Evolutionary conservation across 2,329 filamentous ascomycete species (phyloP).

Genomic region (Penicillium sp.): DNA sequence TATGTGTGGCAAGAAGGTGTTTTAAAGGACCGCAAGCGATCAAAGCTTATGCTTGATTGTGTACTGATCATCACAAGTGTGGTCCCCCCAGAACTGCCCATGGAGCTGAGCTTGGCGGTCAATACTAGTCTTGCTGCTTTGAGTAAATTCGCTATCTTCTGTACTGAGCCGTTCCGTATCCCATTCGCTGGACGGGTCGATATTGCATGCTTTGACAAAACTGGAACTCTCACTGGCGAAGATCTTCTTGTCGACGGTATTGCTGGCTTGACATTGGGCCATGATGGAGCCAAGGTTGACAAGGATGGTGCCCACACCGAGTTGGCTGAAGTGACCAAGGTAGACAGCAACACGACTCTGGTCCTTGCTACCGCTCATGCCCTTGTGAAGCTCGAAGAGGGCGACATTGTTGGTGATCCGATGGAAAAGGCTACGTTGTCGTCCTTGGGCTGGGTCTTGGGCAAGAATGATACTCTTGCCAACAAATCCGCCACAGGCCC

Average conservation of each 20-base stretch:
- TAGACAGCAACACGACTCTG: conserved; percentile 77
- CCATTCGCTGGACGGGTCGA: conserved; percentile 94
- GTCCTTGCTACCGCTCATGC: conserved; percentile 94
- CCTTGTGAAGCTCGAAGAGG: conserved; percentile 92
- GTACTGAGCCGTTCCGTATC: conserved; percentile 97
- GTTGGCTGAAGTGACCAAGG: conserved; percentile 66
- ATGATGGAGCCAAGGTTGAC: conserved; percentile 63
- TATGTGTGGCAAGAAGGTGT: conserved; percentile 99
- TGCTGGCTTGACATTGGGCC: conserved; percentile 75
- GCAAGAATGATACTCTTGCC: conserved; percentile 77
- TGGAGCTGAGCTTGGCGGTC: conserved; percentile 95
- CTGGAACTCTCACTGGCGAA: conserved; percentile 91
- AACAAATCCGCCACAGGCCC: conserved; percentile 54
- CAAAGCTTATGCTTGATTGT: conserved; percentile 94
- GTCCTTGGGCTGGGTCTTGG: conserved; percentile 89
- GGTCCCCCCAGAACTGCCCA: conserved; percentile 94
- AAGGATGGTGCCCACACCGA: conserved; percentile 78
- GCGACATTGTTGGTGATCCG: conserved; percentile 93
- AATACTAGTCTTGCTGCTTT: conserved; percentile 95
- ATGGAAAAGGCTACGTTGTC: conserved; percentile 96
- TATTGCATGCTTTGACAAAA: conserved; percentile 98
- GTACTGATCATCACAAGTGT: conserved; percentile 97
- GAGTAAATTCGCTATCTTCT: conserved; percentile 95
- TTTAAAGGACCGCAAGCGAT: conserved; percentile 87
- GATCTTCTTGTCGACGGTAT: conserved; percentile 96